Evolutionary conservation across 2,329 filamentous ascomycete species (phyloP).

Genomic region (Curvularia hawaiiensis): DNA sequence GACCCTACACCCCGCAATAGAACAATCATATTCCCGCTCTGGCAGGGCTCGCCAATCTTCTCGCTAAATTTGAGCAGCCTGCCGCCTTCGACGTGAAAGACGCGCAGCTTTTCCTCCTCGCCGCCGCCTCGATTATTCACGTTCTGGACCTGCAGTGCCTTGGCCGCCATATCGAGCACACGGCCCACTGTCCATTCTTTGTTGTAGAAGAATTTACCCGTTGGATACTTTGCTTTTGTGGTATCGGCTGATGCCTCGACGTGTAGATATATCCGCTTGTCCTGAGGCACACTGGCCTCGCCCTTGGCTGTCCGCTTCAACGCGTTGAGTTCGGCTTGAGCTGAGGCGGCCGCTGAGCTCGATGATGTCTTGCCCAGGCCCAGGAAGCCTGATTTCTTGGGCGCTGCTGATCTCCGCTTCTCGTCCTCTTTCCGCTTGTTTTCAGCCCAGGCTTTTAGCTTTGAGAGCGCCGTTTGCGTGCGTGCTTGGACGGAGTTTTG

Average conservation of each 20-base stretch:
- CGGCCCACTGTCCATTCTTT: slow-evolving; percentile 87
- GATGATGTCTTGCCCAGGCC: slow-evolving; percentile 29
- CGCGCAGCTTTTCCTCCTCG: slow-evolving; percentile 78
- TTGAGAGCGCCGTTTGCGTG: slow-evolving; percentile 68
- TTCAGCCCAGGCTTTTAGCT: slow-evolving; percentile 79
- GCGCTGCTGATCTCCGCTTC: slow-evolving; percentile 42
- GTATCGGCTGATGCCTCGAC: slow-evolving; percentile 91
- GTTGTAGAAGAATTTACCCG: slow-evolving; percentile 57
- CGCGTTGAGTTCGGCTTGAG: slow-evolving; percentile 71
- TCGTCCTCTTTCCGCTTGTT: slow-evolving; percentile 76
- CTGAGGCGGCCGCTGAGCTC: slow-evolving; percentile 58
- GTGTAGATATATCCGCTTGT: slow-evolving; percentile 88
- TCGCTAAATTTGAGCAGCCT: slow-evolving; percentile 85
- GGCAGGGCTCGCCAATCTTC: slow-evolving; percentile 74
- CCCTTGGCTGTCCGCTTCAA: slow-evolving; percentile 91
- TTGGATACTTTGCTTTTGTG: slow-evolving; percentile 80
- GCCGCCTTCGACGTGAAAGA: slow-evolving; percentile 94
- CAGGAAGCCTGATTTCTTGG: slow-evolving; percentile 34
- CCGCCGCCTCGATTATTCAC: slow-evolving; percentile 78
- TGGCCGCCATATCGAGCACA: slow-evolving; percentile 78
- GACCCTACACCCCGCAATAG: slow-evolving; percentile 86
- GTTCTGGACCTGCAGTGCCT: slow-evolving; percentile 78
- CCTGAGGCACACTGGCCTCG: slow-evolving; percentile 76
- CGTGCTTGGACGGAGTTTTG: slow-evolving; percentile 33
- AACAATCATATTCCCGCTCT: slow-evolving; percentile 88